phyloP scores from a whole-genome alignment of 1,139 yeast genomes.

The Blastobotrys apis region DNA sequence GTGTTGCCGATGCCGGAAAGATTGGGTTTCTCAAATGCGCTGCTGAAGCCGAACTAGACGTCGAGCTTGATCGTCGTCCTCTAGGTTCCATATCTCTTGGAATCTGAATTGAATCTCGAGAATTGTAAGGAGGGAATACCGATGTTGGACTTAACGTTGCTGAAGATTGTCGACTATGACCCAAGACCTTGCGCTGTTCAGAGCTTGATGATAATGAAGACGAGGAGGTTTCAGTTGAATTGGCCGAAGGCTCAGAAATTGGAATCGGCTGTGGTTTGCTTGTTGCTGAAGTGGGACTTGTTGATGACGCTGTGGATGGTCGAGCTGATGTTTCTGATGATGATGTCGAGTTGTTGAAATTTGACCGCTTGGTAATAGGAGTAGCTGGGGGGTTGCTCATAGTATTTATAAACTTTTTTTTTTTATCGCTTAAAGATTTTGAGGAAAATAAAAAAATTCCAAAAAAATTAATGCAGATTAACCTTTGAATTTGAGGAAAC shows the following conservation, averaged over 20 bases:
- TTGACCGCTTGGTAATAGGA: too few species aligned
- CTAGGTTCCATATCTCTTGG: conserved; percentile 9
- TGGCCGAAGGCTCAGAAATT: too few species aligned
- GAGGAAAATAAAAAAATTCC: too few species aligned
- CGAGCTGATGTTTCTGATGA: background rate
- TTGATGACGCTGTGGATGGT: background rate
- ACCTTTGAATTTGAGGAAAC: too few species aligned
- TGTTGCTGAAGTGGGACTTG: background rate
- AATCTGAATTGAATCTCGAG: background rate
- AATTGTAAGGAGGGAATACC: conserved; percentile 8
- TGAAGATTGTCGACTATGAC: conserved; percentile 11
- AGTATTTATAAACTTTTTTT: too few species aligned
- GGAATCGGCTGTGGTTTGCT: conserved; percentile 3
- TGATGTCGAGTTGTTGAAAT: background rate
- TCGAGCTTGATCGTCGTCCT: conserved; percentile 16
- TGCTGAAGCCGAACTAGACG: conserved; percentile 16
- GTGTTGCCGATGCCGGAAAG: background rate
- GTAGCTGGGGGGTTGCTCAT: too few species aligned
- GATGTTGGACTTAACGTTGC: conserved; percentile 11
- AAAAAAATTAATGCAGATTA: too few species aligned
- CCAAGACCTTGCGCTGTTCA: too few species aligned
- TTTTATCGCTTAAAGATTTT: too few species aligned
- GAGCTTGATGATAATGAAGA: background rate
- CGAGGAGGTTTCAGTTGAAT: background rate
- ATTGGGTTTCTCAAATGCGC: conserved; percentile 10